These are phyloP conservation scores for Anisogramma anomala DNA, from an alignment of 2,329 filamentous ascomycete genomes.

Conservation along the genomic window DNA sequence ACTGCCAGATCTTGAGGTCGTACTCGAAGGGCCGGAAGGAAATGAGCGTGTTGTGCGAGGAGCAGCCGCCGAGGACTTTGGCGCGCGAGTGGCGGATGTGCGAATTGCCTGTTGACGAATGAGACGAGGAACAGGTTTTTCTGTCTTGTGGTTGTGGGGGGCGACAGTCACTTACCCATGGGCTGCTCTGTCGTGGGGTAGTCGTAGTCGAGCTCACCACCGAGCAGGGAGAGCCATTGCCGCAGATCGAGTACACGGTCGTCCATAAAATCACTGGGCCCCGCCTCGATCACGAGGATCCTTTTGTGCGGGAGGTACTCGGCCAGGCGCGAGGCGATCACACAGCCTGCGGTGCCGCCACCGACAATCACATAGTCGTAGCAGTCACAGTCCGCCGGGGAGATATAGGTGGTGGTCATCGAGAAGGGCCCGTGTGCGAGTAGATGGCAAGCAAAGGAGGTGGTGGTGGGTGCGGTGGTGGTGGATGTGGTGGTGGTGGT, in stretches of 20 bases:
- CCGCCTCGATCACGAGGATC: constrained; percentile 75
- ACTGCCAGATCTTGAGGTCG: constrained; percentile 75
- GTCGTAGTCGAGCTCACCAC: constrained; percentile 83
- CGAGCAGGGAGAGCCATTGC: constrained; percentile 75
- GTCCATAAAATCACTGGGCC: constrained; percentile 80
- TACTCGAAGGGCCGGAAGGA: constrained; percentile 87
- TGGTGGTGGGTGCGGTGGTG: neutral
- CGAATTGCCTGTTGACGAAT: constrained; percentile 57
- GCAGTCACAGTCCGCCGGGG: constrained; percentile 49
- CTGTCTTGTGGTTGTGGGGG: no score
- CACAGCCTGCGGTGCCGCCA: constrained; percentile 77
- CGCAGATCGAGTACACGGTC: constrained; percentile 77
- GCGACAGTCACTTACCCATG: constrained; percentile 49
- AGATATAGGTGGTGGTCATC: constrained; percentile 59
- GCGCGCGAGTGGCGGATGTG: constrained; percentile 85
- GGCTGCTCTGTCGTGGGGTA: constrained; percentile 84
- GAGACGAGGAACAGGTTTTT: neutral
- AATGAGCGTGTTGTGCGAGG: constrained; percentile 87
- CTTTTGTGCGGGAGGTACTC: constrained; percentile 75
- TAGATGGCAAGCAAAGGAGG: neutral
- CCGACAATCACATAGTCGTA: constrained; percentile 82
- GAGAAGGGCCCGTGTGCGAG: no score
- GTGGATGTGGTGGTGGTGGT: neutral
- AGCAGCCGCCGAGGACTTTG: constrained; percentile 86
- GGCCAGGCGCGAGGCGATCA: constrained; percentile 67